Percentiles rank a stretch among this genome's conserved stretches.
These are phyloP conservation scores for Cutaneotrichosporon mucoides DNA, from an alignment of 1,284 basidiomycete species.

Conservation along the genomic window DNA sequence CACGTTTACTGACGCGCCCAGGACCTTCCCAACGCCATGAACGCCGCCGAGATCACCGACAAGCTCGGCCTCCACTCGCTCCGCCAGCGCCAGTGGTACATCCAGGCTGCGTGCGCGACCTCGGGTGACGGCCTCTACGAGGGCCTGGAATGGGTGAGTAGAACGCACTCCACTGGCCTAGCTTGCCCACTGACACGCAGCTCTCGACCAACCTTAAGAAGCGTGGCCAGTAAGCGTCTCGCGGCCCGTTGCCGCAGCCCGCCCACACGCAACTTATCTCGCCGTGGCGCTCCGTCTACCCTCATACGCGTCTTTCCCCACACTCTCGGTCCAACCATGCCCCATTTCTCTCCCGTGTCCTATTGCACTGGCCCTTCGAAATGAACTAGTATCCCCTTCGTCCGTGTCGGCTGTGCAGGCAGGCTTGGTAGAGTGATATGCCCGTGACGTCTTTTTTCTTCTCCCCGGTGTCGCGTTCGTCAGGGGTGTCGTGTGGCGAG, in stretches of 20 bases:
- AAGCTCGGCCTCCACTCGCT: constrained; percentile 97
- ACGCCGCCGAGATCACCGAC: constrained; percentile 98
- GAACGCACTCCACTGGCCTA: no score
- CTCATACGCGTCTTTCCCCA: constrained; percentile 7
- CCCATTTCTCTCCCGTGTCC: constrained; percentile 8
- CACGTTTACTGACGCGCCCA: constrained; percentile 10
- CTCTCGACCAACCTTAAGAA: constrained; percentile 53
- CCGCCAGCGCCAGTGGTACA: constrained; percentile 97
- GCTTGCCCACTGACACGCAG: constrained; percentile 14
- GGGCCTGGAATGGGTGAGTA: constrained; percentile 79
- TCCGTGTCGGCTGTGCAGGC: constrained; percentile 1
- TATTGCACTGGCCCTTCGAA: constrained; percentile 15
- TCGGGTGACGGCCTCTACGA: constrained; percentile 99
- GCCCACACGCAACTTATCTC: background rate
- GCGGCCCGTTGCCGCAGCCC: background rate
- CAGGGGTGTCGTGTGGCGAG: no score
- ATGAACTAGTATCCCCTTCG: constrained; percentile 19
- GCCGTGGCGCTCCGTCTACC: background rate
- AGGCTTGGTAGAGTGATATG: constrained; percentile 16
- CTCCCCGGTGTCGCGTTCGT: no score
- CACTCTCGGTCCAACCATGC: constrained; percentile 3
- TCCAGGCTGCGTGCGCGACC: constrained; percentile 98
- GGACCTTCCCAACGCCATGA: constrained; percentile 98
- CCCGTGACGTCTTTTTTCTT: constrained; percentile 13
- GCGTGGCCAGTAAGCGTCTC: constrained; percentile 29